Percentiles rank a stretch among this genome's conserved stretches.
Evolutionary conservation across 352 stramenopile species (phyloP).

Genomic region (Plasmopara viticola): DNA sequence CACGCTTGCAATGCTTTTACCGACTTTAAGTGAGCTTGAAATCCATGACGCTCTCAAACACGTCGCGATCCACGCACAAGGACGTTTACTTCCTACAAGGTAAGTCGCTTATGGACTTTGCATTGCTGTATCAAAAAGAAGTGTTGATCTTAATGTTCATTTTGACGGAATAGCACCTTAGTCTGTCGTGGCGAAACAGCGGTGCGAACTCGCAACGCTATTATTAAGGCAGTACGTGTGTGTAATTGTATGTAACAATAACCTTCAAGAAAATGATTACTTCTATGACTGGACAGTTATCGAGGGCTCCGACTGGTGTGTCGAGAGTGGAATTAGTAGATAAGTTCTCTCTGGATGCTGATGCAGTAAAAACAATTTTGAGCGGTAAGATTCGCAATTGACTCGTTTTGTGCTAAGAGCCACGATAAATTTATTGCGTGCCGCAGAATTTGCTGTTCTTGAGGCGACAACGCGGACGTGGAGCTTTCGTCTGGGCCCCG

Average conservation of each 20-base stretch:
- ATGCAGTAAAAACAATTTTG: conserved; percentile 41
- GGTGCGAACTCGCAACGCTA: conserved; percentile 32
- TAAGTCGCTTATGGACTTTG: conserved; percentile 9
- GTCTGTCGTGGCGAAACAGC: conserved; percentile 29
- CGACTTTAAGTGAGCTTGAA: conserved; percentile 29
- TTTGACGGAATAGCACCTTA: conserved; percentile 16
- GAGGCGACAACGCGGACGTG: conserved; percentile 41
- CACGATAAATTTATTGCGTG: conserved; percentile 2
- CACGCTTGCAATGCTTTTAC: conserved; percentile 32
- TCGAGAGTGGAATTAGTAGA: conserved; percentile 42
- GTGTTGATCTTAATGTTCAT: background rate
- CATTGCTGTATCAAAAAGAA: background rate
- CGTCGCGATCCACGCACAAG: conserved; percentile 36
- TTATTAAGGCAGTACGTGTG: conserved; percentile 44
- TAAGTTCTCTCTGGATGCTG: conserved; percentile 32
- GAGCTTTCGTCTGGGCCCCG: conserved; percentile 40
- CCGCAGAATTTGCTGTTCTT: conserved; percentile 41
- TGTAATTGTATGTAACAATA: background rate
- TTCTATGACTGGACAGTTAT: conserved; percentile 20
- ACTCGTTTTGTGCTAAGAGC: background rate
- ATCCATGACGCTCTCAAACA: conserved; percentile 36
- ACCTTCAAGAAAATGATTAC: conserved; percentile 1
- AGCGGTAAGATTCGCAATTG: conserved; percentile 21
- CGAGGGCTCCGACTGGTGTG: conserved; percentile 30
- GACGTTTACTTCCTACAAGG: conserved; percentile 40